A percentile compares a stretch with the other conserved stretches of the same genome.
phyloP scores from a whole-genome alignment of 2,329 filamentous ascomycete genomes.

The Trichoderma arundinaceum region DNA sequence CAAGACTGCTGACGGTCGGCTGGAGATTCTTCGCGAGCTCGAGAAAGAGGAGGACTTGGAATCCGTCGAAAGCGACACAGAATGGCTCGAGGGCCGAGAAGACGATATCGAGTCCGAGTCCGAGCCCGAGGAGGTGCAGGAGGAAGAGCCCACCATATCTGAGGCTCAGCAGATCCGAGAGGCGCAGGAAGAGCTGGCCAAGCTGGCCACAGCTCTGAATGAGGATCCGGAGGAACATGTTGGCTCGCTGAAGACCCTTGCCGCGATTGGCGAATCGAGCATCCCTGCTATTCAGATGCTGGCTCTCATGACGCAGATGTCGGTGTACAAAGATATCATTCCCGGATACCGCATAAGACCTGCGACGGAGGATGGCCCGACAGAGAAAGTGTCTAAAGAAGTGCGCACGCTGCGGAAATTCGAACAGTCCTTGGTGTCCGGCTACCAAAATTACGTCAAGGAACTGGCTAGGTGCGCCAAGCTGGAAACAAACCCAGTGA shows the following conservation, averaged over 20 bases:
- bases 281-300: constrained; percentile 82
- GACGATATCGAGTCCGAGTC: constrained; percentile 52
- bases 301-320: constrained; percentile 81
- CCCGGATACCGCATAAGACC: constrained; percentile 94
- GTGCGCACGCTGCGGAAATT: constrained; percentile 81
- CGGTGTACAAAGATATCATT: constrained; percentile 94
- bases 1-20: constrained; percentile 77
- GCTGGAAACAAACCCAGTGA: constrained; percentile 50
- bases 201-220: constrained; percentile 79
- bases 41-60: constrained; percentile 64
- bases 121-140: constrained; percentile 47
- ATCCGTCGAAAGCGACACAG: constrained; percentile 62
- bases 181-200: constrained; percentile 91
- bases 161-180: constrained; percentile 79
- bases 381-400: constrained; percentile 88
- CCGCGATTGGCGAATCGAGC: constrained; percentile 71
- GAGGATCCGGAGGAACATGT: constrained; percentile 93
- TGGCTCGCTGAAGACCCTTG: constrained; percentile 76
- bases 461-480: constrained; percentile 73
- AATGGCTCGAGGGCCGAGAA: constrained; percentile 67
- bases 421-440: constrained; percentile 83
- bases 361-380: constrained; percentile 72
- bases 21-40: constrained; percentile 65
- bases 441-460: constrained; percentile 85
- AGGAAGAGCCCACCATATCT: constrained; percentile 67